phyloP scores from a whole-genome alignment of 2,329 filamentous ascomycete genomes.

The Domatiomyces catenatus region DNA sequence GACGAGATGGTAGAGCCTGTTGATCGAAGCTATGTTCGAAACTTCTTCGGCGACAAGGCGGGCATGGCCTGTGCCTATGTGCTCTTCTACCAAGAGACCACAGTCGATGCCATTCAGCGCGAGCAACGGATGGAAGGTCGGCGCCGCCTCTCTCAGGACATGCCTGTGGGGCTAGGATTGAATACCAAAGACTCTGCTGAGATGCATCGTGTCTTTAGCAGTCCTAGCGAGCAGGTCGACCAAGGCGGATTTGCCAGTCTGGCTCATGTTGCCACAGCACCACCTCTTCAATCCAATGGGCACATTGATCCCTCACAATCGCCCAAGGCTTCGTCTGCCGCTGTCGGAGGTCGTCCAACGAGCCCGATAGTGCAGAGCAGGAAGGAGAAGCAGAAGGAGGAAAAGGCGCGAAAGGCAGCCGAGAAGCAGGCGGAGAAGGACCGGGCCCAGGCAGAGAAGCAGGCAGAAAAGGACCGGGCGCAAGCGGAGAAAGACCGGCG shows the following conservation, averaged over 20 bases:
- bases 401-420: constrained; percentile 41
- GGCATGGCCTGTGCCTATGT: constrained; percentile 92
- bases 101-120: constrained; percentile 49
- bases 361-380: constrained; percentile 38
- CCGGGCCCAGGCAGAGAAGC: constrained; percentile 33
- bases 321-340: constrained; percentile 13
- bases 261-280: constrained; percentile 52
- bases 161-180: constrained; percentile 17
- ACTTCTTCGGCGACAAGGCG: constrained; percentile 89
- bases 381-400: constrained; percentile 46
- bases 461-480: constrained; percentile 39
- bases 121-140: constrained; percentile 72
- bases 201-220: constrained; percentile 26
- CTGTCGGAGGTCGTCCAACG: constrained; percentile 17
- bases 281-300: constrained; percentile 22
- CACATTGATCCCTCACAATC: constrained; percentile 12
- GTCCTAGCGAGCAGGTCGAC: constrained; percentile 14
- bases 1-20: constrained; percentile 98
- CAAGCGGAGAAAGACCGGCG: constrained; percentile 43
- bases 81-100: constrained; percentile 91
- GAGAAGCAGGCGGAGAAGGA: constrained; percentile 36
- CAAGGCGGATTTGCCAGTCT: constrained; percentile 37
- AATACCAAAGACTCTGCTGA: constrained; percentile 24
- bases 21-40: constrained; percentile 86
- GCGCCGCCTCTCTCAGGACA: constrained; percentile 34